Base-by-base conservation (phyloP, 345 rosid species). In the Eucalyptus tenuipes region DNA sequence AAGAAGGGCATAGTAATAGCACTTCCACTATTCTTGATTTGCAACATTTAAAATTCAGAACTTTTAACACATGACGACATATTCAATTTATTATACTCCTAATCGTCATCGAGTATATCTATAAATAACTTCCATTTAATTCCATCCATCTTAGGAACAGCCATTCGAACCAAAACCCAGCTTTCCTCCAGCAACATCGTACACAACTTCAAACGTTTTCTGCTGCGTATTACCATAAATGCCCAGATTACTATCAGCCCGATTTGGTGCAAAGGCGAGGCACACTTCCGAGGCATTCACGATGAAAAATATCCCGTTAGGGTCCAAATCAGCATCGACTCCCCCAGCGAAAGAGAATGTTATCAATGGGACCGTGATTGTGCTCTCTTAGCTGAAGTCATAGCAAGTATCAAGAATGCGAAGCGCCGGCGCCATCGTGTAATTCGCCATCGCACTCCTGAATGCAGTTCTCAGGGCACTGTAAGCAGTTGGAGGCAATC, bases 221-320 rank as follows among this genome's bases (percentile, higher is more conserved):
- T 89, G 91, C 90, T 91, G 92, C 86, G 48, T 49, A 24, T 88
- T 91, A 13, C 92, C 90, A 20, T 82, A 88, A 11, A 91, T 89
- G 49, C 44, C 22, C 22, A 88, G 7, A 57, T 87, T 52, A 5
- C 42, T 7, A 16, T 89, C 88, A 37, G 75, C 85, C 5, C 2
- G 44, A 42, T 89, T 87, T 4, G 88, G 24, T 1, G 87, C 64
- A 48, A 91, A 91, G 5, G 90, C 91, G 14, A 91, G 79, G 86
- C 93, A 92, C 7, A 79, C 50, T 53, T 84, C 50, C 17, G 71
- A 25, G 10, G 16, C 25, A 0, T 2, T 31, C 2, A 1, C 8
- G 6, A 5, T 13, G 42, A 24, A 31, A 7, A 89, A 11, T 8
- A 87, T 90, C 17, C 92, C 91, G 0, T 59, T 55, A 29, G 31